A percentile compares a stretch with the other conserved stretches of the same genome.
Conservation (phyloP, 148 eudicot genomes). For the Spergularia bocconei region DNA sequence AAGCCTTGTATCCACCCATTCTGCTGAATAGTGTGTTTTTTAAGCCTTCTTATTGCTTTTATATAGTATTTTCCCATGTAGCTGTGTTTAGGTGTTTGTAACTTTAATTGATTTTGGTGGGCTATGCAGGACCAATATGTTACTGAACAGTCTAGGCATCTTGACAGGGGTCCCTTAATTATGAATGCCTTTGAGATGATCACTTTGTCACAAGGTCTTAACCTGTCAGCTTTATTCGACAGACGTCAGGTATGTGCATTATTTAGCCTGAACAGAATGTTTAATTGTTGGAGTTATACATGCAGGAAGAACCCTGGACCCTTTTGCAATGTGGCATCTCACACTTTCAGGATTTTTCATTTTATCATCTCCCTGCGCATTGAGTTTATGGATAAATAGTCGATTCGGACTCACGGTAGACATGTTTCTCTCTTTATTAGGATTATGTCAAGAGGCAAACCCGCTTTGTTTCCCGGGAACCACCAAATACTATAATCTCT, state of each 20-base stretch:
- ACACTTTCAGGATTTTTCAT: conserved; percentile 2
- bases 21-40: neutral
- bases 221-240: conserved; percentile 93
- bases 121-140: conserved; percentile 74
- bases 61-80: neutral
- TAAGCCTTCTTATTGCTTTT: conserved; percentile 1
- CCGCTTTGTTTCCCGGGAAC: conserved; percentile 87
- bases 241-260: conserved; percentile 70
- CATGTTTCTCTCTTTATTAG: conserved; percentile 28
- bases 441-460: conserved; percentile 92
- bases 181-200: conserved; percentile 99
- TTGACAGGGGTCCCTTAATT: conserved; percentile 60
- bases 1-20: neutral
- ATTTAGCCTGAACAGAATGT: neutral
- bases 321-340: conserved; percentile 3
- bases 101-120: neutral
- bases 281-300: neutral
- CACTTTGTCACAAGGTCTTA: conserved; percentile 91
- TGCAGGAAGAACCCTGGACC: neutral
- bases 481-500: conserved; percentile 66
- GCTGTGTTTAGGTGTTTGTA: neutral
- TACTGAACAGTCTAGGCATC: conserved; percentile 52
- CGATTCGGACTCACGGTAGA: too few species aligned
- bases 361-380: neutral
- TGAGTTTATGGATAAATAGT: neutral